These are phyloP conservation scores for Dendrobium nobile DNA, from an alignment of 106 monocot species.

Conservation along the genomic window DNA sequence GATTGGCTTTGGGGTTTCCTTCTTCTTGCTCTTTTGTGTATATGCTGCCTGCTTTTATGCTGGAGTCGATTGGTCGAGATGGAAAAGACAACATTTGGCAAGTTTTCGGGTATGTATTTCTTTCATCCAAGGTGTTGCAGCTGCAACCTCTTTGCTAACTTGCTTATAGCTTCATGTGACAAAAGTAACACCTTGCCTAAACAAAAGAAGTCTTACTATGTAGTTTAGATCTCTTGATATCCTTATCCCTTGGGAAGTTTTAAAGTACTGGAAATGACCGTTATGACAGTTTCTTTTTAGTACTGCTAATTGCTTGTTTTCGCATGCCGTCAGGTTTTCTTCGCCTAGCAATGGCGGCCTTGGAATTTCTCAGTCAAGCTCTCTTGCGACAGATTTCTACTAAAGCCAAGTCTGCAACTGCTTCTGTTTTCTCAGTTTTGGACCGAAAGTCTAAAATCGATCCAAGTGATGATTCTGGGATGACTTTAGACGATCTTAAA, in stretches of 20 bases:
- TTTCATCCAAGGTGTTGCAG: background rate
- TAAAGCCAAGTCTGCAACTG: conserved; percentile 26
- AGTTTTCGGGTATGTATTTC: conserved; percentile 36
- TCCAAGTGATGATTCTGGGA: conserved; percentile 24
- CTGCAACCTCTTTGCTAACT: background rate
- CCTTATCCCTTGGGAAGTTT: too few relatives aligned
- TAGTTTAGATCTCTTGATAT: background rate
- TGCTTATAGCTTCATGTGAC: background rate
- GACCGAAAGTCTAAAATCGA: conserved; percentile 35
- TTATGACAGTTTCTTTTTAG: too few relatives aligned
- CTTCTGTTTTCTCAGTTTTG: conserved; percentile 32
- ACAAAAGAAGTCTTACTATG: too few relatives aligned
- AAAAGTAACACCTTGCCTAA: too few relatives aligned
- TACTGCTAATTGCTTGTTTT: background rate
- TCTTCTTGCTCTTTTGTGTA: conserved; percentile 26
- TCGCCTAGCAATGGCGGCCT: conserved; percentile 27
- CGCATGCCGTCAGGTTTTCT: conserved; percentile 22
- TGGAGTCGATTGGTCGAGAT: conserved; percentile 33
- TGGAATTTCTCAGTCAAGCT: conserved; percentile 35
- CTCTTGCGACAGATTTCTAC: conserved; percentile 29
- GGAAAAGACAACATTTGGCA: conserved; percentile 45
- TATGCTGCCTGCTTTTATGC: conserved; percentile 37
- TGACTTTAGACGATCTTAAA: conserved; percentile 13
- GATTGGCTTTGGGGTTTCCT: conserved; percentile 32
- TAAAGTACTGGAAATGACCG: too few relatives aligned